These are phyloP conservation scores for Isoetes taiwanensis DNA, from an alignment of 75 land plant species.

Conservation along the genomic window DNA sequence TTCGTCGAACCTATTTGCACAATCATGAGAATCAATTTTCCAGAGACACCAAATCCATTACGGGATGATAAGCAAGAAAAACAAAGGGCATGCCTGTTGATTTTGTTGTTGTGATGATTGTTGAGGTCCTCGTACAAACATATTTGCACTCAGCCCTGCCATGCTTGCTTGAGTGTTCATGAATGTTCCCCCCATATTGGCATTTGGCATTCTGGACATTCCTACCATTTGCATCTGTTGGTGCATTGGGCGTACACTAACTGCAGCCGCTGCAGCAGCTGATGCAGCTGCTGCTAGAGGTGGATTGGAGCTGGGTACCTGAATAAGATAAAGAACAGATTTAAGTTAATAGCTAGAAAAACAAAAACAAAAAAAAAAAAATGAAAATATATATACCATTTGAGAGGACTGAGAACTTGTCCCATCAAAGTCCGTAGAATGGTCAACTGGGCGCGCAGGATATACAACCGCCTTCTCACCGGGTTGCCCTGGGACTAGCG, in stretches of 20 bases:
- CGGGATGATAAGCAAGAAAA: too few relatives aligned
- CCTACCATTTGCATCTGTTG: constrained; percentile 21
- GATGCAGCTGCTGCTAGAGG: constrained; percentile 13
- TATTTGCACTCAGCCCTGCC: constrained; percentile 42
- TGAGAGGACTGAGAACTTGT: constrained; percentile 54
- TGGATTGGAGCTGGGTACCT: not conserved
- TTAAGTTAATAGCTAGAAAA: not conserved
- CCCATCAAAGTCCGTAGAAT: constrained; percentile 77
- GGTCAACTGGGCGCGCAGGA: constrained; percentile 83
- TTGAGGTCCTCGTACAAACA: too few relatives aligned
- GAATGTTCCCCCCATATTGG: constrained; percentile 35
- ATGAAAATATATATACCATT: constrained; percentile 9
- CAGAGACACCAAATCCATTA: too few relatives aligned
- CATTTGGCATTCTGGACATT: constrained; percentile 41
- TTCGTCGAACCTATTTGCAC: too few relatives aligned
- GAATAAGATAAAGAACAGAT: not conserved
- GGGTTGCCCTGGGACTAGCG: constrained; percentile 55
- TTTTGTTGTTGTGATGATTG: too few relatives aligned
- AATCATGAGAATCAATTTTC: too few relatives aligned
- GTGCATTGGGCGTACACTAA: constrained; percentile 35
- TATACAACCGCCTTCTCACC: constrained; percentile 63
- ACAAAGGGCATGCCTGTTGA: too few relatives aligned
- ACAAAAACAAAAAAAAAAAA: not conserved
- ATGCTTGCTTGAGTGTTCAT: constrained; percentile 38
- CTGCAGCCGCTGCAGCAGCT: constrained; percentile 21